These are phyloP conservation scores for Penicillium sp. DNA, from an alignment of 2,329 filamentous ascomycete species.

Conservation along the genomic window DNA sequence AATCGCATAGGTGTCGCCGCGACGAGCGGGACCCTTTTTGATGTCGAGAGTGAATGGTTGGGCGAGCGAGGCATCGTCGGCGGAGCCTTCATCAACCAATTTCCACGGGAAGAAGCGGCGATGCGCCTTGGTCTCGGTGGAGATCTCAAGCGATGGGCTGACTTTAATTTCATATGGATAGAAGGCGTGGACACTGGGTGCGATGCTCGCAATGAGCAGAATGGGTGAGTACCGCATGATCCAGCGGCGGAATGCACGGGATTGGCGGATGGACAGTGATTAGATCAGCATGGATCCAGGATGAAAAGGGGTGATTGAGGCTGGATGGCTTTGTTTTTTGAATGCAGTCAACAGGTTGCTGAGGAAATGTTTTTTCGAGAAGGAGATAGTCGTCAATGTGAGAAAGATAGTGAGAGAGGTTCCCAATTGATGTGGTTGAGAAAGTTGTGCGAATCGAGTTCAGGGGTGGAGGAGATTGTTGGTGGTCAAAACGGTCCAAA, in stretches of 20 bases:
- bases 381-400: too few relatives aligned
- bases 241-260: not conserved
- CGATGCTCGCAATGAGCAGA: constrained; percentile 29
- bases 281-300: constrained; percentile 7
- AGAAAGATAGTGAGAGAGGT: not conserved
- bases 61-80: constrained; percentile 16
- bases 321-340: constrained; percentile 5
- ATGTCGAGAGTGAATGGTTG: constrained; percentile 32
- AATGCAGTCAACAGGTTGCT: not conserved
- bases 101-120: constrained; percentile 33
- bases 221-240: constrained; percentile 37
- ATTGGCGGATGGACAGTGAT: too few relatives aligned
- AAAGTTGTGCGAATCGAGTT: not conserved
- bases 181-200: constrained; percentile 36
- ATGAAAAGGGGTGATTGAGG: not conserved
- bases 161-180: constrained; percentile 36
- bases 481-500: not conserved
- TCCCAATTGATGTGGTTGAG: not conserved
- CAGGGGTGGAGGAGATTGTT: not conserved
- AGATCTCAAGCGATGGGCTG: constrained; percentile 11
- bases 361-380: too few relatives aligned
- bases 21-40: constrained; percentile 34
- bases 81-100: constrained; percentile 11
- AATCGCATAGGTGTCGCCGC: constrained; percentile 47
- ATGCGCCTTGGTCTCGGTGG: constrained; percentile 15